Evolutionary conservation across 1,284 basidiomycete genomes (phyloP), one percentile per base, ranked within the genome.

Genomic region (Malassezia arunalokei): DNA sequence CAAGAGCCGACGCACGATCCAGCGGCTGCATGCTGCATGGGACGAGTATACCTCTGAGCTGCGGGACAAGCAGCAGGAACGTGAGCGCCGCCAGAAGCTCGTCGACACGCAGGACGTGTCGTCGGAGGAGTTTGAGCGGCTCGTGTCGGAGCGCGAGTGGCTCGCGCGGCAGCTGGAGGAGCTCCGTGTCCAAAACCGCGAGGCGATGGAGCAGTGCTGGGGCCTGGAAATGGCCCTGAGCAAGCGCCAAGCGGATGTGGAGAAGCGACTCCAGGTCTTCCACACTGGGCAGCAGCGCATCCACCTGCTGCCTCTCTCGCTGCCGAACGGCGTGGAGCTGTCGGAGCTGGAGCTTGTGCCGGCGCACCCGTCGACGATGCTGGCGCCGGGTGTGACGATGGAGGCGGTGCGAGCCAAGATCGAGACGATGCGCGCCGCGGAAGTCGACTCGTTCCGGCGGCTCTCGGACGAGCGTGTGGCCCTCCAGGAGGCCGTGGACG

Each of bases 81-180:
- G 56, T 8, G 39, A 52, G 11, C 57, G 61, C 17, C 51, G 64
- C 37, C 64, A 66, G 52, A 41, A 52, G 24, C 59, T 62, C 43
- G 65, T 70, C 40, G 60, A 66, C 29, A 60, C 60, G 11, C 68
- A 71, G 47, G 60, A 64, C 44, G 63, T 69, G 58, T 63, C 65
- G 27, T 58, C 59, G 6, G 67, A 71, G 31, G 66, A 70, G 50
- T 69, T 62, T 51, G 65, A 66, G 42, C 57, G 61, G 28, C 65
- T 71, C 58, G 40, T 55, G 17, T 56, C 59, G 17, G 62, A 66
- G 43, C 62, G 64, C 35, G 60, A 64, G 38, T 53, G 58, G 29
- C 56, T 72, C 7, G 51, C 51, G 44, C 63, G 62, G 45, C 62
- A 68, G 39, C 53, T 64, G 17, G 55, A 58, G 27, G 57, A 62